These are phyloP conservation scores for Elongisporangium senticosum DNA, from an alignment of 352 stramenopile genomes.

Conservation along the genomic window DNA sequence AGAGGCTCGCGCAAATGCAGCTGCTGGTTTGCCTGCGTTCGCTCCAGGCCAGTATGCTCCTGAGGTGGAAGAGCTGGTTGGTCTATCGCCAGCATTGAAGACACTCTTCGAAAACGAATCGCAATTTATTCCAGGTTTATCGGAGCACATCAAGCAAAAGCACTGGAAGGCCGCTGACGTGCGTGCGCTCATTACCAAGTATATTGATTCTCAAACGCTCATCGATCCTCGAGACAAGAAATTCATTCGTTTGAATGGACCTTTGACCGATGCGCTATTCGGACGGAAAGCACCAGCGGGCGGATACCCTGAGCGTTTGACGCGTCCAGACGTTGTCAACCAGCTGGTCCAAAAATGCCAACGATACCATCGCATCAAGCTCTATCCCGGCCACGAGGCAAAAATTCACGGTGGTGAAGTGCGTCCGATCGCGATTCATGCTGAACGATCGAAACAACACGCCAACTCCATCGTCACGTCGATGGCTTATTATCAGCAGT, in stretches of 20 bases:
- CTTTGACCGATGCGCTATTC: slow-evolving; percentile 68
- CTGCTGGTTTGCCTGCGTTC: slow-evolving; percentile 32
- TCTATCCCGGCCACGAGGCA: slow-evolving; percentile 64
- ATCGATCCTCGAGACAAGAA: slow-evolving; percentile 60
- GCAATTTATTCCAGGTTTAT: neutral
- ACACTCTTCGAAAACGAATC: slow-evolving; percentile 36
- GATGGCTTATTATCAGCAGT: slow-evolving; percentile 72
- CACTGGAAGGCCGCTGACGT: slow-evolving; percentile 49
- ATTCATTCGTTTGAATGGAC: slow-evolving; percentile 56
- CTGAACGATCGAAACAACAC: slow-evolving; percentile 64
- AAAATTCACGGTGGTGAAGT: slow-evolving; percentile 54
- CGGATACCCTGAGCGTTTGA: slow-evolving; percentile 55
- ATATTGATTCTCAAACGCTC: slow-evolving; percentile 50
- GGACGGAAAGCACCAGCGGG: slow-evolving; percentile 52
- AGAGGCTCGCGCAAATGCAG: slow-evolving; percentile 27
- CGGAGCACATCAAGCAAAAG: slow-evolving; percentile 20
- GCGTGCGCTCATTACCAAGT: slow-evolving; percentile 51
- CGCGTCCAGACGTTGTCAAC: slow-evolving; percentile 46
- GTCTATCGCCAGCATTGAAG: slow-evolving; percentile 50
- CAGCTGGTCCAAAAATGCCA: slow-evolving; percentile 57
- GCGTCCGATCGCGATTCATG: slow-evolving; percentile 58
- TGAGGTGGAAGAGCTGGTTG: slow-evolving; percentile 61
- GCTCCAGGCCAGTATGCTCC: slow-evolving; percentile 56
- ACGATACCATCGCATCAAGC: slow-evolving; percentile 59
- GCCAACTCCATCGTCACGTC: slow-evolving; percentile 64